These are phyloP conservation scores for Lactarius hatsudake DNA, from an alignment of 768 basidiomycete genomes.

Conservation along the genomic window DNA sequence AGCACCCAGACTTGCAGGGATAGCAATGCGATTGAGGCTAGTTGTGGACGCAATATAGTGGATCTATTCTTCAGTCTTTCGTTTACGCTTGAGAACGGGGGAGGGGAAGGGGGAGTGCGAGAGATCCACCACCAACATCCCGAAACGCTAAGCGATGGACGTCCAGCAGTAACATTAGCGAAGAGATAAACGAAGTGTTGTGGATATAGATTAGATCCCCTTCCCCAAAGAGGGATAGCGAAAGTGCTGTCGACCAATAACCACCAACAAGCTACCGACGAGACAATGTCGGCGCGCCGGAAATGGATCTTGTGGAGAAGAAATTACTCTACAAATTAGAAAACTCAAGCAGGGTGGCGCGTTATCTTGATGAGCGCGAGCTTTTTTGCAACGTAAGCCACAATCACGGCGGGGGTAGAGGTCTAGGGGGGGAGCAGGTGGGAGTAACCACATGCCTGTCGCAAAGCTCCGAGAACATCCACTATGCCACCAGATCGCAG, in stretches of 20 bases:
- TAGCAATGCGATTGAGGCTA: neutral
- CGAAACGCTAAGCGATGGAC: neutral
- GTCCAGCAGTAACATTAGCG: neutral
- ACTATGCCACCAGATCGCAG: slow-evolving; percentile 5
- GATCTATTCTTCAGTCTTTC: neutral
- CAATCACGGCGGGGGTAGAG: neutral
- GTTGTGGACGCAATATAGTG: neutral
- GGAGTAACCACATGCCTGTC: neutral
- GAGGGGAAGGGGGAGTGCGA: neutral
- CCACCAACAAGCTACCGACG: neutral
- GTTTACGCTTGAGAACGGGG: neutral
- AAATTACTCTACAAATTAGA: neutral
- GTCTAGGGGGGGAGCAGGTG: neutral
- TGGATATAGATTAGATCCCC: neutral
- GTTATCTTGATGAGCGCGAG: neutral
- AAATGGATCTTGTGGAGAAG: neutral
- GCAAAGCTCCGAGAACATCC: neutral
- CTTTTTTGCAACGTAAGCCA: neutral
- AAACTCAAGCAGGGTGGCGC: neutral
- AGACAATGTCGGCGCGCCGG: neutral
- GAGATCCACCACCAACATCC: neutral
- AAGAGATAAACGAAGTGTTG: neutral
- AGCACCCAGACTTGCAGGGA: neutral
- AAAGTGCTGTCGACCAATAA: neutral
- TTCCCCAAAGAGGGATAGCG: neutral